Evolutionary conservation across 1,284 basidiomycete genomes (phyloP).

Genomic region (Xerocomus minutiporus): DNA sequence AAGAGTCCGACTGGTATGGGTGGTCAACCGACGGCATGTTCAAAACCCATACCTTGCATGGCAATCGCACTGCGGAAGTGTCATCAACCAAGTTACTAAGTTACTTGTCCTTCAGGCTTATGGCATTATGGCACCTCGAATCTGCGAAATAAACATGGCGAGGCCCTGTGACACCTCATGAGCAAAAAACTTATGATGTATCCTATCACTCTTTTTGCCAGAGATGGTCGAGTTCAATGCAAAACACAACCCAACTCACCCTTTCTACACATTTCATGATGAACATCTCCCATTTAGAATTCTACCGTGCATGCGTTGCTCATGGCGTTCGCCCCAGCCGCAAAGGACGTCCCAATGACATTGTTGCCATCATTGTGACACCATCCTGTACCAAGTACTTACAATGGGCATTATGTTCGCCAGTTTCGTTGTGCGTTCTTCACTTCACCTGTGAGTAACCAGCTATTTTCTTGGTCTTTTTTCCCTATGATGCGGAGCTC

Average conservation of each 20-base stretch:
- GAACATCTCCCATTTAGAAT: conserved; percentile 20
- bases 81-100: background rate
- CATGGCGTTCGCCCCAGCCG: conserved; percentile 27
- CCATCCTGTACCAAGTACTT: conserved; percentile 32
- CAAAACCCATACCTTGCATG: no score
- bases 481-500: conserved; percentile 31
- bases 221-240: conserved; percentile 30
- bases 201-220: conserved; percentile 14
- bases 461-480: no score
- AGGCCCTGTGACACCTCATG: no score
- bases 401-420: conserved; percentile 28
- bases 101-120: background rate
- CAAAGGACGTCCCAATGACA: conserved; percentile 23
- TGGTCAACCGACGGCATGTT: no score
- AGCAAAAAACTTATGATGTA: no score
- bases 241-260: conserved; percentile 20
- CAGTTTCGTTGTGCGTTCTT: conserved; percentile 26
- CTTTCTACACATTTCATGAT: conserved; percentile 2
- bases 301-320: conserved; percentile 30
- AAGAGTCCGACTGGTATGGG: no score
- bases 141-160: no score
- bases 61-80: background rate
- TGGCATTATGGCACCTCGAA: no score
- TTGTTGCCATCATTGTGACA: conserved; percentile 35
- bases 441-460: background rate